Evolutionary conservation across 2,329 filamentous ascomycete species (phyloP).

Genomic region (Zasmidium cellare): DNA sequence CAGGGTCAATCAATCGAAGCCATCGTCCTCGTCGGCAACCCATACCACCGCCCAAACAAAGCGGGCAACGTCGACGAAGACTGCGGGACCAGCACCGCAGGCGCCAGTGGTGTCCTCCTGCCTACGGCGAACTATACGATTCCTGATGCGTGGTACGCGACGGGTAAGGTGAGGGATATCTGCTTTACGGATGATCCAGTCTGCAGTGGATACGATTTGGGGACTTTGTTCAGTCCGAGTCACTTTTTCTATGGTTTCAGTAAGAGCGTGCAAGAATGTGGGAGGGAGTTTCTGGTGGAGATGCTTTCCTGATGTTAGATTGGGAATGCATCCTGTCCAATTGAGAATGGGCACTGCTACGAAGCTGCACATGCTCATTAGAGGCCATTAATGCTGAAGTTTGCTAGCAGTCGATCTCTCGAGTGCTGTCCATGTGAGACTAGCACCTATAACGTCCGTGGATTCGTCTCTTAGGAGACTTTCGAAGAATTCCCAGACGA

Average conservation of each 20-base stretch:
- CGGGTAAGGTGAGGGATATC: constrained; percentile 10
- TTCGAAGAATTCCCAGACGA: too few relatives aligned
- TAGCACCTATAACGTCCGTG: too few relatives aligned
- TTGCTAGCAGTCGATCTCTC: too few relatives aligned
- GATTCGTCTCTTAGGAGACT: too few relatives aligned
- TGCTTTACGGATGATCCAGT: constrained; percentile 4
- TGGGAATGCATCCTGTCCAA: too few relatives aligned
- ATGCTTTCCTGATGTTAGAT: neutral
- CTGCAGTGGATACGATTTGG: neutral
- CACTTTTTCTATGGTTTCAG: neutral
- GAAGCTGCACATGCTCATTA: too few relatives aligned
- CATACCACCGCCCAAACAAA: constrained; percentile 3
- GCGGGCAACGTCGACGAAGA: constrained; percentile 7
- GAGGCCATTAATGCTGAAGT: too few relatives aligned
- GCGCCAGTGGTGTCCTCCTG: neutral
- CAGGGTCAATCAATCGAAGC: constrained; percentile 7
- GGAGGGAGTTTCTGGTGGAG: neutral
- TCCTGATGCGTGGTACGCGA: constrained; percentile 4
- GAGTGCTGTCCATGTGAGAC: too few relatives aligned
- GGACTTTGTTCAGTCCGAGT: neutral
- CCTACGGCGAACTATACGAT: neutral
- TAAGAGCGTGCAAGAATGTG: neutral
- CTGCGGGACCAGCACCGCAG: constrained; percentile 3
- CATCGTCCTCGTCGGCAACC: constrained; percentile 12
- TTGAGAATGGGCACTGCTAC: too few relatives aligned